Evolutionary conservation across 2,329 filamentous ascomycete species (phyloP), one percentile per base, ranked within the genome.

Genomic region (Aspergillus fischeri): DNA sequence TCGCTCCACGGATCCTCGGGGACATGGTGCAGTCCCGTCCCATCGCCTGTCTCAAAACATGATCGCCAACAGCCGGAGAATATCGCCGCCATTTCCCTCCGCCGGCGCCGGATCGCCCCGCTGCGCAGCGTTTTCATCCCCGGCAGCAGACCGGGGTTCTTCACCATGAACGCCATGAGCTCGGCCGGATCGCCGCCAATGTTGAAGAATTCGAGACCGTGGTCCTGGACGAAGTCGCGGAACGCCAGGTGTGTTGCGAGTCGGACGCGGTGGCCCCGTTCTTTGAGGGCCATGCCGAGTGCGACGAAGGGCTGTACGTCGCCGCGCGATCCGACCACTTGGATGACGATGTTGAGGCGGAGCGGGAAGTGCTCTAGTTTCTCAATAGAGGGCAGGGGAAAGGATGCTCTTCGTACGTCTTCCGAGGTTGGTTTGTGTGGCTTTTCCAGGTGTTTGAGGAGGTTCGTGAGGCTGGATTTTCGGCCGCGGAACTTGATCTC

Each of bases 101-200:
- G 82, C 29, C 90, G 81, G 72, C 87, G 88, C 45, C 83, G 86
- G 51, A 96, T 84, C 68, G 94, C 91, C 7, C 91, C 91, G 61
- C 83, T 89, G 58, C 86, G 86, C 51, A 95, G 74, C 1, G 89
- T 86, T 51, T 92, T 87, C 57, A 93, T 84, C 0, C 88, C 88
- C 1, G 91, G 91, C 87, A 95, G 91, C 32, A 96, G 78, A 0
- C 91, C 90, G 0, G 91, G 90, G 64, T 94, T 89, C 73, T 92
- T 92, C 49, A 94, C 91, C 91, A 95, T 95, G 67, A 93, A 95
- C 3, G 91, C 90, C 89, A 91, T 92, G 47, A 91, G 78, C 66
- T 89, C 83, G 1, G 86, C 82, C 1, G 89, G 89, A 68, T 92
- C 87, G 2, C 88, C 89, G n/a, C 88, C 88, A 52, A 91, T 89